Evolutionary conservation across 2,329 filamentous ascomycete species (phyloP).

Genomic region (Aspergillus latus): DNA sequence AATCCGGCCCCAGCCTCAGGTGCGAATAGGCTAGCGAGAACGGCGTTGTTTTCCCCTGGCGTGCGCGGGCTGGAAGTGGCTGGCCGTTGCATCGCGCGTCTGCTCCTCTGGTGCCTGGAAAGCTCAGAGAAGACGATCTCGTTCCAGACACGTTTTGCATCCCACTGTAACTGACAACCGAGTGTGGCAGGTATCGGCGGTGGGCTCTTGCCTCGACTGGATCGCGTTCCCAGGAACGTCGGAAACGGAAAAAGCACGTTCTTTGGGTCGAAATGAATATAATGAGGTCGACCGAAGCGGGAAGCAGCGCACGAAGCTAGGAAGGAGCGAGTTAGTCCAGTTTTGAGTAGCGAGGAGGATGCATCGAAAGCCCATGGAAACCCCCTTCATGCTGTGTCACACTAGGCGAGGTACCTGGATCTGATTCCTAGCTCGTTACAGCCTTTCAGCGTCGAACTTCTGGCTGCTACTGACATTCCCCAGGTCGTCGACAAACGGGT

Average conservation of each 20-base stretch:
- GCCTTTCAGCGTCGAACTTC: not conserved
- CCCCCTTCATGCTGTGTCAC: not conserved
- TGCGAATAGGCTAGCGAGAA: not conserved
- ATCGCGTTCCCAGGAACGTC: constrained; percentile 4
- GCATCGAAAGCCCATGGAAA: constrained; percentile 2
- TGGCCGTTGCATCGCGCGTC: constrained; percentile 7
- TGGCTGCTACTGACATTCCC: not conserved
- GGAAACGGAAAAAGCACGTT: not conserved
- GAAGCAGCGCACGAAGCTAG: not conserved
- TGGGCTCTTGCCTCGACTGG: constrained; percentile 9
- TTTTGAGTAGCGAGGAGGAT: not conserved
- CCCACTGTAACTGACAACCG: constrained; percentile 10
- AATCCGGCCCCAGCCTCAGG: constrained; percentile 5
- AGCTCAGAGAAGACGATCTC: not conserved
- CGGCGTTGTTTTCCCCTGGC: not conserved
- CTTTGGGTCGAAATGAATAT: not conserved
- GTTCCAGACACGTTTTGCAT: constrained; percentile 11
- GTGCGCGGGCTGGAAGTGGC: constrained; percentile 9
- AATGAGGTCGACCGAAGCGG: not conserved
- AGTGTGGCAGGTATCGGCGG: constrained; percentile 18
- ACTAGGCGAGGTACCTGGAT: not conserved
- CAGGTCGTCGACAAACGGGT: not conserved
- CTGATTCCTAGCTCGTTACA: not conserved
- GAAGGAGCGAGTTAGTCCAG: not conserved
- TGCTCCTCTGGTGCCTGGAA: not conserved